A percentile compares a stretch with the other conserved stretches of the same genome.
These are phyloP conservation scores for Pyrenochaeta sp. DNA, from an alignment of 2,329 filamentous ascomycete species.

Conservation along the genomic window DNA sequence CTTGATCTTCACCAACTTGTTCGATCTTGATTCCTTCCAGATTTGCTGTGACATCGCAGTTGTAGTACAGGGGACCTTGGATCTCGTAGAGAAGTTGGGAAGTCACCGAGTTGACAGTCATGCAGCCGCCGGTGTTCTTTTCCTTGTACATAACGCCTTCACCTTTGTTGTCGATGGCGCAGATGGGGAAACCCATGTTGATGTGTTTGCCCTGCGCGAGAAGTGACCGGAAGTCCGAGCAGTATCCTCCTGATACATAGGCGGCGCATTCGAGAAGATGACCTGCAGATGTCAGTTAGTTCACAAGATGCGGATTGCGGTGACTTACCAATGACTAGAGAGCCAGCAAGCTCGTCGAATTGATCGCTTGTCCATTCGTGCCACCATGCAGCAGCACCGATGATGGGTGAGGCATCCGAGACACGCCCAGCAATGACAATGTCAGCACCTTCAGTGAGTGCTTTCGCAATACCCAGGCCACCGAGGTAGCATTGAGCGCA, in stretches of 20 bases:
- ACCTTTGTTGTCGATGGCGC: constrained; percentile 56
- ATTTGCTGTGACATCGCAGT: constrained; percentile 64
- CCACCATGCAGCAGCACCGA: constrained; percentile 54
- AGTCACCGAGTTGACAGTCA: constrained; percentile 33
- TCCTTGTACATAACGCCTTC: constrained; percentile 59
- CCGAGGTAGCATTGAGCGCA: constrained; percentile 53
- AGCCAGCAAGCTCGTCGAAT: constrained; percentile 50
- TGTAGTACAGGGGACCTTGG: constrained; percentile 57
- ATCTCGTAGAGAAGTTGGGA: constrained; percentile 56
- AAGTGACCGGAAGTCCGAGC: constrained; percentile 52
- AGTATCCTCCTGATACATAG: constrained; percentile 55
- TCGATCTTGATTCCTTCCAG: constrained; percentile 62
- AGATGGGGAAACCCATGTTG: constrained; percentile 42
- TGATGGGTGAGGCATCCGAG: constrained; percentile 54
- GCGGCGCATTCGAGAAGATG: constrained; percentile 55
- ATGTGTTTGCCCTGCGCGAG: constrained; percentile 45
- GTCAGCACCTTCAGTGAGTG: constrained; percentile 52
- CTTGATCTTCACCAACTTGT: constrained; percentile 59
- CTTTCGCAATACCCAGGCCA: constrained; percentile 53
- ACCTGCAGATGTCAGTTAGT: constrained; percentile 29
- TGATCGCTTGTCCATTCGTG: constrained; percentile 49
- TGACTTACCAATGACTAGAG: constrained; percentile 31
- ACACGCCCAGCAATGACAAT: constrained; percentile 56
- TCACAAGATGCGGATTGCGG: neutral
- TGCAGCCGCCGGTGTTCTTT: constrained; percentile 44